Percentiles rank a stretch among this genome's conserved stretches.
phyloP scores from a whole-genome alignment of 805 yeast genomes.

The Scheffersomyces ergatensis region DNA sequence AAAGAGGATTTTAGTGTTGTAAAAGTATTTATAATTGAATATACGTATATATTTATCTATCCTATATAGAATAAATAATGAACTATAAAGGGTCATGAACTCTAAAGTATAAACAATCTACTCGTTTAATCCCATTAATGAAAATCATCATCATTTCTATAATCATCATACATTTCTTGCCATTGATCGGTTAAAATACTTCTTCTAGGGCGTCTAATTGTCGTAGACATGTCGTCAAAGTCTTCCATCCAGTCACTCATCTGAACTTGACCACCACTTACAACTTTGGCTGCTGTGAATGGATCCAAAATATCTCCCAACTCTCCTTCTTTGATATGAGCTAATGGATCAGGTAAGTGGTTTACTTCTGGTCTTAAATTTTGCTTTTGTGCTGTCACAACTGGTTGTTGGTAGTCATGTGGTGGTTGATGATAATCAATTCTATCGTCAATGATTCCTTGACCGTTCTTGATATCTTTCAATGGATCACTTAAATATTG shows the following conservation, averaged over 20 bases:
- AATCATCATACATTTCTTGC: conserved; percentile 42
- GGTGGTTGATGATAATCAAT: conserved; percentile 13
- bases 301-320: conserved; percentile 28
- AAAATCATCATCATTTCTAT: conserved; percentile 38
- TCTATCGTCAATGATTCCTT: not conserved
- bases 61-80: too few relatives aligned
- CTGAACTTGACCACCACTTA: conserved; percentile 40
- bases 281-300: conserved; percentile 36
- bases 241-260: conserved; percentile 36
- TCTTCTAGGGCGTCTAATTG: not conserved
- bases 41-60: too few relatives aligned
- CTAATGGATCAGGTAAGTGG: conserved; percentile 42
- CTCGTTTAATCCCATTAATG: conserved; percentile 3
- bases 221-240: conserved; percentile 7
- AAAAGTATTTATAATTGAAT: too few relatives aligned
- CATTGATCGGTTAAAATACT: conserved; percentile 23
- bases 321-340: conserved; percentile 41
- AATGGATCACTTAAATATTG: conserved; percentile 1
- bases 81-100: not conserved
- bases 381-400: not conserved
- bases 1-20: too few relatives aligned
- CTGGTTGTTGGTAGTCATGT: conserved; percentile 3
- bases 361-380: conserved; percentile 6
- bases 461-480: not conserved
- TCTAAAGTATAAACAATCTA: not conserved